Base-by-base conservation (phyloP, 1,139 yeast genomes). In the Wickerhamomyces sp. region DNA sequence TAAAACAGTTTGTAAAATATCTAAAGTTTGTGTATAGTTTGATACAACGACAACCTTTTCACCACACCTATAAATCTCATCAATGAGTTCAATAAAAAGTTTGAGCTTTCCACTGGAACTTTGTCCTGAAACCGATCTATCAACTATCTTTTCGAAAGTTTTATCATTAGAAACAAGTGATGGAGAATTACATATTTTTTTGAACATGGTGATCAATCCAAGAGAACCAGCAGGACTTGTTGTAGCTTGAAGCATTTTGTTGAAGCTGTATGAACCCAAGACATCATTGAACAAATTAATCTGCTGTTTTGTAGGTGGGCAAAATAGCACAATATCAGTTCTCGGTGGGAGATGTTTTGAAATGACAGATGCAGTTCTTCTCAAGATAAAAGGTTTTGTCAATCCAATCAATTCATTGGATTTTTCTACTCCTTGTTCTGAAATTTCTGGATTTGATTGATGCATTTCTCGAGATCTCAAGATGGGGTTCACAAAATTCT, bases 21-120 rank as follows among this genome's bases (percentile, higher is more conserved):
- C 95, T 32, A 91, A 64, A 0, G 96, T 88, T 51, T 86, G 83
- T 0, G 97, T 91, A 42, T 79, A 91, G 41, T 91, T 89, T 1
- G 97, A 89, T 3, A 89, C 85, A 22, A 91, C 61, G 0, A 91
- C 96, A 4, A 84, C 75, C 54, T 89, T 91, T 51, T 91, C 95
- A 12, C 70, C 63, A 2, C 69, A 58, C 2, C 49, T 48, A 18
- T 61, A 54, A 8, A 78, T 67, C 39, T 73, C 74, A 5, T 66
- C 57, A 3, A 83, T 47, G n/a, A 83, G 50, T 6, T 75, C 72
- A 30, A 78, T 67, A 8, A 82, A 54, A 0, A 75, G 61, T 32
- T 65, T 65, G 13, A 82, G 60, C 47, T 83, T 83, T 2, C 89
- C 86, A 41, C 77, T 65, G 16, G 65, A 52, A 19, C 60, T 46